Conservation (phyloP, 139 green algal genomes). For the Volvox reticuliferus region DNA sequence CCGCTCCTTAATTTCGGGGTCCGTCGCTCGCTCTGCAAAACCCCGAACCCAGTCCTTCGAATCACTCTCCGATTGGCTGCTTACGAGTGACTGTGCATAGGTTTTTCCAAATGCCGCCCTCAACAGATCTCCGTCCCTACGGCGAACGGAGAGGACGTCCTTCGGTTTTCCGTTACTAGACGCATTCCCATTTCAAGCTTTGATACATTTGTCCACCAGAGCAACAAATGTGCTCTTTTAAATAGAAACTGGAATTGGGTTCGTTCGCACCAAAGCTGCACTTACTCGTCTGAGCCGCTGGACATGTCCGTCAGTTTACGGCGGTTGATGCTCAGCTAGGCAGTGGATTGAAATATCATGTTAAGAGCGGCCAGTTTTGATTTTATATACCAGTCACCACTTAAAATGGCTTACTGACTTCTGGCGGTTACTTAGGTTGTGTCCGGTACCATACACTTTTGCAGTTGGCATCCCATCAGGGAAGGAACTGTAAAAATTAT, state of each 20-base stretch:
- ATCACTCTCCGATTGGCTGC: slow-evolving; percentile 23
- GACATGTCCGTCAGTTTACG: not conserved
- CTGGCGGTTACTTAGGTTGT: no score
- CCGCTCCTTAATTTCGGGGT: slow-evolving; percentile 46
- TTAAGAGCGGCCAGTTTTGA: no score
- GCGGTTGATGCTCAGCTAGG: no score
- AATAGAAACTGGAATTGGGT: not conserved
- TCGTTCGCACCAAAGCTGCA: not conserved
- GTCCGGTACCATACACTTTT: no score
- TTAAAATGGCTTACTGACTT: no score
- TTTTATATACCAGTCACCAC: no score
- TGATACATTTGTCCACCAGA: not conserved
- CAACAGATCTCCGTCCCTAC: slow-evolving; percentile 32
- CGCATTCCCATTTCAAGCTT: no score
- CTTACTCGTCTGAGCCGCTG: slow-evolving; percentile 23
- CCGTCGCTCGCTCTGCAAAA: slow-evolving; percentile 47
- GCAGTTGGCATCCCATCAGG: no score
- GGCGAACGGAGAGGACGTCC: no score
- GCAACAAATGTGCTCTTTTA: not conserved
- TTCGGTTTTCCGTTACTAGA: not conserved
- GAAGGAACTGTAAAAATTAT: no score
- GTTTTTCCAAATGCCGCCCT: slow-evolving; percentile 15
- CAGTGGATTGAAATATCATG: no score
- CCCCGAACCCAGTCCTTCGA: slow-evolving; percentile 21
- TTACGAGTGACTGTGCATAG: slow-evolving; percentile 23